These are phyloP conservation scores for Aristolochia californica DNA, from an alignment of 164 flowering plant genomes.

Conservation along the genomic window DNA sequence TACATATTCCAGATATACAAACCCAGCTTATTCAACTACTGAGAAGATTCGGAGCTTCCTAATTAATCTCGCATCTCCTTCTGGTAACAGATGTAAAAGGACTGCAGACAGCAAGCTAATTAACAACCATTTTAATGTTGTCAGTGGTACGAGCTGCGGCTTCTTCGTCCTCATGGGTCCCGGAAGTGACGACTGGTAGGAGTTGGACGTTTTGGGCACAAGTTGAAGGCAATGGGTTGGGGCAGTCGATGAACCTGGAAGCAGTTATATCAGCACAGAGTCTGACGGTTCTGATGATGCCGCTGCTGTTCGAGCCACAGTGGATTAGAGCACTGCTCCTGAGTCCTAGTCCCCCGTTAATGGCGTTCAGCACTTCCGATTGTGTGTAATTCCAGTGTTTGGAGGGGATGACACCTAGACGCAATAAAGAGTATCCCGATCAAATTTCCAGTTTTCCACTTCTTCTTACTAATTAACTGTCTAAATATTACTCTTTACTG, in stretches of 20 bases:
- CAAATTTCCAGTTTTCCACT: background rate
- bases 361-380: background rate
- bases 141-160: too few relatives aligned
- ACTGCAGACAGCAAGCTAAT: background rate
- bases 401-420: background rate
- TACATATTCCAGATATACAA: too few relatives aligned
- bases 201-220: background rate
- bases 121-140: constrained; percentile 1
- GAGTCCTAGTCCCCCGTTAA: background rate
- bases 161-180: background rate
- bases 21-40: too few relatives aligned
- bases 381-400: background rate
- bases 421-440: background rate
- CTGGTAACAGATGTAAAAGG: background rate
- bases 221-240: background rate
- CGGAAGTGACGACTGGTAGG: background rate
- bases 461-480: background rate
- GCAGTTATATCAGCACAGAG: background rate
- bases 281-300: background rate
- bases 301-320: background rate
- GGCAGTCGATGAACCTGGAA: background rate
- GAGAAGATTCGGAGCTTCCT: background rate
- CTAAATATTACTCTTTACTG: background rate
- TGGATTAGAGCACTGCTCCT: background rate
- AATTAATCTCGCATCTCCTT: background rate